Evolutionary conservation across 2,329 filamentous ascomycete genomes (phyloP).

Genomic region (Chrysoporthe deuterocubensis): DNA sequence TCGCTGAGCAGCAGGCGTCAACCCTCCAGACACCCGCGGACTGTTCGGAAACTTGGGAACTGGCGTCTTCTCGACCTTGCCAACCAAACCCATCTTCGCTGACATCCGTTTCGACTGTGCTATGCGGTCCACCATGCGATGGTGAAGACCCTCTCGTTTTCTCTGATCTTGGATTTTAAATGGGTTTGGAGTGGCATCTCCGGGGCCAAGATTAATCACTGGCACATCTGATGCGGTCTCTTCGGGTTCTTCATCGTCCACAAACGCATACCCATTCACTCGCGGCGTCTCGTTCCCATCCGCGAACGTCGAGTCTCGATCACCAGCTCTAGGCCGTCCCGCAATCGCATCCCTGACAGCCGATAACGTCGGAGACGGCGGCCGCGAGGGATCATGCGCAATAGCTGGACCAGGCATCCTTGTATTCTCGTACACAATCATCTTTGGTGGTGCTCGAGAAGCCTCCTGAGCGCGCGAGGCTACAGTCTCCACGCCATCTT

Average conservation of each 20-base stretch:
- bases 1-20: conserved; percentile 77
- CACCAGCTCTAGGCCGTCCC: conserved; percentile 66
- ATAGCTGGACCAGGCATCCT: conserved; percentile 63
- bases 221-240: conserved; percentile 41
- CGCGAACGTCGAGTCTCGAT: conserved; percentile 62
- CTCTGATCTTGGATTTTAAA: conserved; percentile 80
- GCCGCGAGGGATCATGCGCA: conserved; percentile 49
- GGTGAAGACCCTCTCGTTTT: conserved; percentile 78
- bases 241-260: conserved; percentile 75
- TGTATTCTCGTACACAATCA: conserved; percentile 83
- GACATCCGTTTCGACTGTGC: conserved; percentile 71
- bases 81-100: conserved; percentile 62
- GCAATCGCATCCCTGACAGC: conserved; percentile 84
- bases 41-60: conserved; percentile 74
- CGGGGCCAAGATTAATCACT: conserved; percentile 61
- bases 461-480: conserved; percentile 69
- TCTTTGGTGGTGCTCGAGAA: conserved; percentile 76
- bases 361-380: conserved; percentile 81
- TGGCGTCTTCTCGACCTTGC: conserved; percentile 61
- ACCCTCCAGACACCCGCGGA: conserved; percentile 56
- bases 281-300: conserved; percentile 79
- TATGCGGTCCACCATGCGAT: conserved; percentile 84
- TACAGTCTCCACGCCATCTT: conserved; percentile 63
- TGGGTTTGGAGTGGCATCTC: conserved; percentile 71
- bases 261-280: conserved; percentile 92